Conservation (phyloP, 2,329 filamentous ascomycete genomes). For the Teratosphaeria destructans region DNA sequence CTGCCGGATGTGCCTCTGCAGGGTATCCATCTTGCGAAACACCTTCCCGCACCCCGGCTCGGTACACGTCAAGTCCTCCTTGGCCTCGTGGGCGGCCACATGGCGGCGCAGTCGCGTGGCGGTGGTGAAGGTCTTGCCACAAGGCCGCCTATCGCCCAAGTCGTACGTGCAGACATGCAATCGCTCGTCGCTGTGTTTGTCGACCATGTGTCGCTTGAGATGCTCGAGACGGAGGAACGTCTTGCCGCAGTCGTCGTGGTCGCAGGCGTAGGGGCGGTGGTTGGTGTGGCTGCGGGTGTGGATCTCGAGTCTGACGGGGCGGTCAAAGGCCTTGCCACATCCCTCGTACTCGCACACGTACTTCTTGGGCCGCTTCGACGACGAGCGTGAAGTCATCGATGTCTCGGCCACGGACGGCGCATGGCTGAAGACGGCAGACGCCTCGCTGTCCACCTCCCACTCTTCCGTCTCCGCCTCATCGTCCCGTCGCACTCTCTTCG, state of each 20-base stretch:
- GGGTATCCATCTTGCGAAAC: slow-evolving; percentile 79
- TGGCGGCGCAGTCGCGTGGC: slow-evolving; percentile 69
- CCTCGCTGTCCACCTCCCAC: neutral
- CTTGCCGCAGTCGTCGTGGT: slow-evolving; percentile 63
- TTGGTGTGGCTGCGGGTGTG: slow-evolving; percentile 80
- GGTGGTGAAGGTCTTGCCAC: slow-evolving; percentile 72
- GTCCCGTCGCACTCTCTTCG: neutral
- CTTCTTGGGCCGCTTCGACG: slow-evolving; percentile 52
- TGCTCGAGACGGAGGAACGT: slow-evolving; percentile 80
- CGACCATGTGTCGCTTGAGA: slow-evolving; percentile 73
- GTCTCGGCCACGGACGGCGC: slow-evolving; percentile 12
- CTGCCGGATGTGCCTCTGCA: slow-evolving; percentile 70
- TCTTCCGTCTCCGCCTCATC: neutral
- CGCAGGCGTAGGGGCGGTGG: slow-evolving; percentile 68
- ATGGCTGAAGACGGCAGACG: neutral
- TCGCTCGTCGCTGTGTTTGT: slow-evolving; percentile 62
- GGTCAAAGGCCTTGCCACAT: slow-evolving; percentile 78
- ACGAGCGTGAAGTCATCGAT: slow-evolving; percentile 11
- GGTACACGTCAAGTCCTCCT: slow-evolving; percentile 41
- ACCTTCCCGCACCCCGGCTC: slow-evolving; percentile 62
- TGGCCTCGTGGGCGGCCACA: slow-evolving; percentile 64
- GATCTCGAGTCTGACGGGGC: slow-evolving; percentile 66
- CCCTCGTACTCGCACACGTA: slow-evolving; percentile 62
- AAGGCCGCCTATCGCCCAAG: slow-evolving; percentile 35
- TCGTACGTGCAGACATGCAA: slow-evolving; percentile 58